Evolutionary conservation across 139 green algal species (phyloP), one percentile per base, ranked within the genome.

Genomic region (Chlorella ohadii): DNA sequence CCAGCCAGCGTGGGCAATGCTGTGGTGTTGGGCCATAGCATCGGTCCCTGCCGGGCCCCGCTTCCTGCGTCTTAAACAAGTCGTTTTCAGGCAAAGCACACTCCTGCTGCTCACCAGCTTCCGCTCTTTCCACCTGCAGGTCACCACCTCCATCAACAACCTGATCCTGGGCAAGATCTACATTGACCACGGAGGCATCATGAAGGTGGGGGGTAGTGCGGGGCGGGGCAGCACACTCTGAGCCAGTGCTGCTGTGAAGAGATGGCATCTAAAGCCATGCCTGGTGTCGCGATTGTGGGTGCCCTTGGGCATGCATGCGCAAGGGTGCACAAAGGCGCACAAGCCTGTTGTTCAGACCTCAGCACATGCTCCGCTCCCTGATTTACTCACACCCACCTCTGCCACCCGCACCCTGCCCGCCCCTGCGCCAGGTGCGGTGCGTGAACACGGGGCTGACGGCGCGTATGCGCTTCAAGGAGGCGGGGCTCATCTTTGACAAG

Each of bases 81-180:
- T n/a, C n/a, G n/a, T n/a, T n/a, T n/a, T n/a, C n/a, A n/a, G n/a
- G n/a, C n/a, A n/a, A n/a, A n/a, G n/a, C n/a, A n/a, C n/a, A n/a
- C n/a, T n/a, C n/a, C n/a, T n/a, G n/a, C n/a, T n/a, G n/a, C n/a
- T n/a, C n/a, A n/a, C n/a, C n/a, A n/a, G n/a, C n/a, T n/a, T n/a
- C n/a, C n/a, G n/a, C n/a, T n/a, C n/a, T n/a, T n/a, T n/a, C 51
- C 51, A 9, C 19, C 51, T 59, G 39, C 70, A 77, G 70, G 76
- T 82, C 36, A 93, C 87, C 17, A 93, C 92, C 4, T 87, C 72
- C 76, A 97, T 98, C 82, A 93, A 98, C 84, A 98, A 98, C 88
- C 84, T 98, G 55, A 97, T 98, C 83, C 84, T 98, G 27, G 96
- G 96, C 68, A 95, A 96, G 88, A 93, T 96, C 64, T 97, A 95